Evolutionary conservation across 345 rosid species (phyloP), one percentile per base, ranked within the genome.

Genomic region (Citrus maxima): DNA sequence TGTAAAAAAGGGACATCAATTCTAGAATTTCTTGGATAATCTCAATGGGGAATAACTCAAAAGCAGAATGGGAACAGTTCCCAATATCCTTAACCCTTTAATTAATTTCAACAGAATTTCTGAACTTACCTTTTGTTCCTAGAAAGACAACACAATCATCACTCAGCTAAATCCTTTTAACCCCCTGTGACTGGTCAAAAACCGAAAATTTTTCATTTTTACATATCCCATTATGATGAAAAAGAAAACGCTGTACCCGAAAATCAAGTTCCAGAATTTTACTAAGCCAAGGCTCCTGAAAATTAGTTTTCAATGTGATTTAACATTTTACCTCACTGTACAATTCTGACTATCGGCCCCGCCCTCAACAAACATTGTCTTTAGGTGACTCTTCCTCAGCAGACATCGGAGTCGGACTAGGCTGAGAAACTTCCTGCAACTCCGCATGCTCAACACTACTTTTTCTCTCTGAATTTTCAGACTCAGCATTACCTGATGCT

Each of bases 241-340:
- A 37, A 10, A 2, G 27, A 68, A 84, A 80, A 58, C 4, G 28
- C 25, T 65, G 37, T 80, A 75, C 64, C 21, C 38, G 64, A 69
- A 83, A 79, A 83, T 32, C 64, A 80, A 73, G 79, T 69, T 85
- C 77, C 74, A 70, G 79, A 72, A 81, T 69, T 46, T 60, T 67
- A 67, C 83, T 70, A 51, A 80, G 21, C 59, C 58, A 77, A 22
- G 67, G 62, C 63, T 80, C 28, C 28, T 59, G 79, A 77, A 79
- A 84, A 81, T 75, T 82, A 81, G 82, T 63, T 69, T 74, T 76
- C 55, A 73, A 79, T n/a, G 18, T 70, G 81, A 78, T 75, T 73
- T 70, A 77, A 67, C 82, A 74, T 63, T 81, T 88, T 89, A 85
- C 90, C 90, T 88, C 90, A 87, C 91, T 88, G 89, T 89, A 91